A percentile compares a stretch with the other conserved stretches of the same genome.
Evolutionary conservation across 208 protist genomes (phyloP).

Genomic region (Acanthamoeba lugdunensis): DNA sequence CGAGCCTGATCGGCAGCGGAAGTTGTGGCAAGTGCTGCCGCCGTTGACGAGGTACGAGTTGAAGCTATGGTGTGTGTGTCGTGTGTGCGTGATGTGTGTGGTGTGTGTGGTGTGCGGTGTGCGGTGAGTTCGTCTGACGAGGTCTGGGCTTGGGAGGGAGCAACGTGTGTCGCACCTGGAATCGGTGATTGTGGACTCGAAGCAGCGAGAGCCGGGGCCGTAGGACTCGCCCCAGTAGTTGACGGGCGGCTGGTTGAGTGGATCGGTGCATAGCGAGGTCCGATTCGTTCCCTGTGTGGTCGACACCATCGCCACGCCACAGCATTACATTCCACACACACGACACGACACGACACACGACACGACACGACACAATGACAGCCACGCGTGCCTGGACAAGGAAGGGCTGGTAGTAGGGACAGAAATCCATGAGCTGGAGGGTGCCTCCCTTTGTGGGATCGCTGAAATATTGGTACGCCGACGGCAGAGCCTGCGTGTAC

Average conservation of each 20-base stretch:
- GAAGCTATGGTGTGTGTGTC: not conserved
- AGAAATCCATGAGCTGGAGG: slow-evolving; percentile 24
- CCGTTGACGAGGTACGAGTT: not conserved
- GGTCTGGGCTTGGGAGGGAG: not conserved
- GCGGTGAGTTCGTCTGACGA: too few species aligned
- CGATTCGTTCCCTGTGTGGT: not conserved
- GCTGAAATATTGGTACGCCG: not conserved
- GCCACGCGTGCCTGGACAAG: not conserved
- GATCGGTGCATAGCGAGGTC: slow-evolving; percentile 3
- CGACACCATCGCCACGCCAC: not conserved
- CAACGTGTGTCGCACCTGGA: not conserved
- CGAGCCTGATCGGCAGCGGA: not conserved
- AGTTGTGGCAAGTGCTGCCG: slow-evolving; percentile 42
- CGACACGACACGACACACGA: not conserved
- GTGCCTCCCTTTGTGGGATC: not conserved
- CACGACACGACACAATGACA: not conserved
- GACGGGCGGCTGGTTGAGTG: not conserved
- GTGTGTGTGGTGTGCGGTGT: not conserved
- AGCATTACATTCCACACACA: not conserved
- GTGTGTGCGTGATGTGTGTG: too few species aligned
- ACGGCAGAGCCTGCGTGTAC: not conserved
- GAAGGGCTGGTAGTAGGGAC: slow-evolving; percentile 38
- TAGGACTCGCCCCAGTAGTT: slow-evolving; percentile 70
- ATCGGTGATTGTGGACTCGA: slow-evolving; percentile 22
- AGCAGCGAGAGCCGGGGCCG: slow-evolving; percentile 20